Evolutionary conservation across 495 filamentous ascomycete genomes (phyloP), one percentile per base, ranked within the genome.

Genomic region (Aspergillus avenaceus): DNA sequence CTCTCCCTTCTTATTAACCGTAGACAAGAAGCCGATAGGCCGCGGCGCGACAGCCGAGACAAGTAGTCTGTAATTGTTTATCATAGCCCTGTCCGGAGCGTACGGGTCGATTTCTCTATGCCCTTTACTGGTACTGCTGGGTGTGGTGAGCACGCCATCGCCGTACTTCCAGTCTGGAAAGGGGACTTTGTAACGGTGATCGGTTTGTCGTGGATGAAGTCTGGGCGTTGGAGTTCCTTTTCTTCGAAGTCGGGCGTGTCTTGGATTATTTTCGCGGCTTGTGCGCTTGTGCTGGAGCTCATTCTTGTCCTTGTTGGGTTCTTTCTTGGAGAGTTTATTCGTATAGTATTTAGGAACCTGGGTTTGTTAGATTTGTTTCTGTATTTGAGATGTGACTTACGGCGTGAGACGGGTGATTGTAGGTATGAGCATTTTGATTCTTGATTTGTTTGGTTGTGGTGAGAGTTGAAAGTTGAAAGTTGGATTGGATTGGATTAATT

Each of bases 41-140:
- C 91, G 82, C 0, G 91, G 91, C 8, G 90, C 79, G 50, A 96
- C 84, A 12, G 80, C 87, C 2, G 80, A 85, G 65, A 95, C 92
- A 4, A 95, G 76, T 0, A 96, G 82, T 59, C 93, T 93, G 75
- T 96, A 96, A 69, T 96, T 95, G 63, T 78, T 81, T 1, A 76
- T 68, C 0, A 80, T 65, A 0, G 81, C 81, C 1, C 90, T 74
- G 40, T 80, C 82, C 7, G 79, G 60, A 21, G 74, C 79, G 58
- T 90, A 88, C 4, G 91, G 91, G 67, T 95, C 84, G 55, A 96
- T 91, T 50, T 82, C 71, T 36, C 86, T 63, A 59, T 92, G 89
- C 16, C 71, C 64, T 51, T 77, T 67, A 12, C 70, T 64, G 31
- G 76, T 64, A 37, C 63, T 64, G 49, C 66, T 65, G 8, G 70